Conservation (phyloP, 805 yeast genomes). For the Metschnikowia henanensis region DNA sequence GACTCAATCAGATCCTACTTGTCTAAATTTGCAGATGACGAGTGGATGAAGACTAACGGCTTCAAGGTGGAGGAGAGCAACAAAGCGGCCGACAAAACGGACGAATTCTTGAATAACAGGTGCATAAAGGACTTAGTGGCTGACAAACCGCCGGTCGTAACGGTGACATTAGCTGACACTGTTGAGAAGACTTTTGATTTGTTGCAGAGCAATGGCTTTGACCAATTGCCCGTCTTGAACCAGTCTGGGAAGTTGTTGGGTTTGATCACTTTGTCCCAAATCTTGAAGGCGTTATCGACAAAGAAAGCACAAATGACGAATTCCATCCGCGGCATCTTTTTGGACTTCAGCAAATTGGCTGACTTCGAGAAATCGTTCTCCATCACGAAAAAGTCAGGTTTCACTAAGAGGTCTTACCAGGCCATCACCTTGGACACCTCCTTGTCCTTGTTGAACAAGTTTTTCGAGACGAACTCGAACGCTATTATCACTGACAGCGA, state of each 20-base stretch:
- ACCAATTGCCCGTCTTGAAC: slow-evolving; percentile 78
- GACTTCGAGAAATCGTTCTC: slow-evolving; percentile 64
- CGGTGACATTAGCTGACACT: slow-evolving; percentile 61
- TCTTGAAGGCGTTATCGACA: slow-evolving; percentile 65
- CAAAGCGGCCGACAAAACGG: slow-evolving; percentile 42
- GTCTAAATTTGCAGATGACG: slow-evolving; percentile 87
- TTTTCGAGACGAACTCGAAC: slow-evolving; percentile 82
- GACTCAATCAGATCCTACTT: slow-evolving; percentile 85
- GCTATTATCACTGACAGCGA: slow-evolving; percentile 78
- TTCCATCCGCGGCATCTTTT: slow-evolving; percentile 57
- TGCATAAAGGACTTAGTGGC: slow-evolving; percentile 66
- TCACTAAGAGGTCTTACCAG: slow-evolving; percentile 65
- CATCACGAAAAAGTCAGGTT: slow-evolving; percentile 54
- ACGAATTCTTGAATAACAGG: slow-evolving; percentile 36
- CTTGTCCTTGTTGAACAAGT: slow-evolving; percentile 66
- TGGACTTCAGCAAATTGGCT: slow-evolving; percentile 73
- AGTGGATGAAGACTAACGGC: slow-evolving; percentile 82
- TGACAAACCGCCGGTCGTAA: slow-evolving; percentile 72
- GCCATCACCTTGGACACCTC: slow-evolving; percentile 66
- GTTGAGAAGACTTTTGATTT: slow-evolving; percentile 66
- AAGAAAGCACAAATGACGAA: slow-evolving; percentile 56
- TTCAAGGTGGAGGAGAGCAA: slow-evolving; percentile 57
- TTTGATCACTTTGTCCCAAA: slow-evolving; percentile 70
- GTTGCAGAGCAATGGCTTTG: slow-evolving; percentile 75
- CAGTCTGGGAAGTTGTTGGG: slow-evolving; percentile 66